Conservation (phyloP, 2,329 filamentous ascomycete species). For the Lecanosticta acicola region DNA sequence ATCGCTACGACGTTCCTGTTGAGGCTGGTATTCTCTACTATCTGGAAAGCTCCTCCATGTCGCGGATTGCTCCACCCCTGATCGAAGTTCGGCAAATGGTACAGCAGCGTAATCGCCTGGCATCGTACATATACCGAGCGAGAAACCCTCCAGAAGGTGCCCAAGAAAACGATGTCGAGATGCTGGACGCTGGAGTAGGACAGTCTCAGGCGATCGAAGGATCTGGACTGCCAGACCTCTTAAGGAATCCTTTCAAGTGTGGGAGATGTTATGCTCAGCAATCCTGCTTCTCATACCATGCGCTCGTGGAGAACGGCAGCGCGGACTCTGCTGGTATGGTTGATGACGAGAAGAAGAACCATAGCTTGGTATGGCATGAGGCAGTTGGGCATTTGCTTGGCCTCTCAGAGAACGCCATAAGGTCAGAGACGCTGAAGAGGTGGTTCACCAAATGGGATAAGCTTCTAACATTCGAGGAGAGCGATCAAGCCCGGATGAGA, state of each 20-base stretch:
- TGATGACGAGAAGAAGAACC: conserved; percentile 48
- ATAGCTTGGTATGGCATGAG: conserved; percentile 59
- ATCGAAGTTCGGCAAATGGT: conserved; percentile 94
- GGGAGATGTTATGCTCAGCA: conserved; percentile 85
- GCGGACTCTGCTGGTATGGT: conserved; percentile 76
- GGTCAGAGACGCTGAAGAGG: conserved; percentile 55
- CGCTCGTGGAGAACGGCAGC: conserved; percentile 76
- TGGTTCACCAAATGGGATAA: conserved; percentile 97
- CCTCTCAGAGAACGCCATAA: conserved; percentile 37
- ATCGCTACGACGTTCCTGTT: conserved; percentile 90
- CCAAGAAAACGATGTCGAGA: background rate
- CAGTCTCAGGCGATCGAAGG: conserved; percentile 24
- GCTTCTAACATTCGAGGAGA: conserved; percentile 89
- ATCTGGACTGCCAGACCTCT: conserved; percentile 77
- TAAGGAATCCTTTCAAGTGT: conserved; percentile 75
- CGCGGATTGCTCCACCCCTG: conserved; percentile 76
- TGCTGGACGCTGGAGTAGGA: background rate
- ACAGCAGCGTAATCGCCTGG: conserved; percentile 86
- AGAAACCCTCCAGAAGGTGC: conserved; percentile 16
- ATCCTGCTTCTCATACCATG: conserved; percentile 89
- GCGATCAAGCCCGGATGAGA: conserved; percentile 77
- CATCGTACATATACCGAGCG: conserved; percentile 64
- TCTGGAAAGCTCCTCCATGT: conserved; percentile 80
- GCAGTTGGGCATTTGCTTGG: conserved; percentile 48
- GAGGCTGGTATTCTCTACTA: conserved; percentile 91